phyloP scores from a whole-genome alignment of 2,329 filamentous ascomycete genomes.

The Malbranchea cinnamomea region DNA sequence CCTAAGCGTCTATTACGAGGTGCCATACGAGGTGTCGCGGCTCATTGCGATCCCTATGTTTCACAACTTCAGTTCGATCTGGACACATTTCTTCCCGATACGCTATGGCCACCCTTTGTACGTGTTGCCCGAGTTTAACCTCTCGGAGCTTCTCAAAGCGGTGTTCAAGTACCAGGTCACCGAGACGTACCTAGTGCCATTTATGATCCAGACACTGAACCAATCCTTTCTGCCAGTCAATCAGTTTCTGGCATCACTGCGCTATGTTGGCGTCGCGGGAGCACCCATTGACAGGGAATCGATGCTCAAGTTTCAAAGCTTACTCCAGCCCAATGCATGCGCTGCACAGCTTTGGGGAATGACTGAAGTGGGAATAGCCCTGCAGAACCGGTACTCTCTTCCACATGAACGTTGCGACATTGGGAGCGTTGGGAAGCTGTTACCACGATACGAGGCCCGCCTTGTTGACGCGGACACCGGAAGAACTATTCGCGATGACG shows the following conservation, averaged over 20 bases:
- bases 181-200: slow-evolving; percentile 38
- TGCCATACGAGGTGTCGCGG: slow-evolving; percentile 27
- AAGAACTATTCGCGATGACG: too few species aligned
- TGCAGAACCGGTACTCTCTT: neutral
- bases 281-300: slow-evolving; percentile 35
- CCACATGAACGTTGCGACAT: neutral
- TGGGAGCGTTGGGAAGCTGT: neutral
- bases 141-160: slow-evolving; percentile 32
- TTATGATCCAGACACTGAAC: slow-evolving; percentile 36
- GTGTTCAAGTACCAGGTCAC: slow-evolving; percentile 34
- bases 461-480: too few species aligned
- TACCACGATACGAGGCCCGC: neutral
- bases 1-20: slow-evolving; percentile 30
- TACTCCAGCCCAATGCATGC: slow-evolving; percentile 25
- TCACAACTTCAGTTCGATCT: slow-evolving; percentile 32
- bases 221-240: slow-evolving; percentile 27
- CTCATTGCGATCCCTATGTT: slow-evolving; percentile 39
- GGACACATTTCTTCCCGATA: slow-evolving; percentile 27
- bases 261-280: slow-evolving; percentile 25
- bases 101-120: slow-evolving; percentile 26
- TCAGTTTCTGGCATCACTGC: slow-evolving; percentile 30
- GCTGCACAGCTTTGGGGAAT: slow-evolving; percentile 41
- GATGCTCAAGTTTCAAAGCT: slow-evolving; percentile 30
- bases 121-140: slow-evolving; percentile 34
- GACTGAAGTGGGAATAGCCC: slow-evolving; percentile 35